Evolutionary conservation across 2,329 filamentous ascomycete genomes (phyloP).

Genomic region (Fusarium sp.): DNA sequence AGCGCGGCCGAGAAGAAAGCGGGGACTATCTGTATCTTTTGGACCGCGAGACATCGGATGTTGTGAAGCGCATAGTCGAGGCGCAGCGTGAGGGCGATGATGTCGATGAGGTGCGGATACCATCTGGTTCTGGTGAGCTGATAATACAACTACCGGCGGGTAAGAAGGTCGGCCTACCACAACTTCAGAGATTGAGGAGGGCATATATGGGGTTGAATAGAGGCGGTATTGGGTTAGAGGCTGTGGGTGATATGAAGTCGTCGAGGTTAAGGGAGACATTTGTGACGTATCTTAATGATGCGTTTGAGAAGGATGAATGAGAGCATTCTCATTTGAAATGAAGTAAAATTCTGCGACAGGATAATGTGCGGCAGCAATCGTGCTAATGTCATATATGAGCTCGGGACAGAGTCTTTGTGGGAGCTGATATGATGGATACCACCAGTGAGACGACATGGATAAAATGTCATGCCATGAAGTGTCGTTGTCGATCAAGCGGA

Average conservation of each 20-base stretch:
- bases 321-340: neutral
- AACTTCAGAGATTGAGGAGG: slow-evolving; percentile 82
- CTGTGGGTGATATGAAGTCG: slow-evolving; percentile 67
- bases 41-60: slow-evolving; percentile 83
- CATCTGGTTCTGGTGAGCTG: slow-evolving; percentile 59
- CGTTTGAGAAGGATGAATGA: slow-evolving; percentile 72
- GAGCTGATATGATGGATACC: neutral
- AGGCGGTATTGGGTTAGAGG: slow-evolving; percentile 74
- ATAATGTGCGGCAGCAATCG: neutral
- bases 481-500: too few species aligned
- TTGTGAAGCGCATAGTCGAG: slow-evolving; percentile 78
- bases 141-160: slow-evolving; percentile 74
- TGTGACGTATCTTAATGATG: slow-evolving; percentile 76
- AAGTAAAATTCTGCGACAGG: neutral
- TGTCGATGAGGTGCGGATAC: slow-evolving; percentile 69
- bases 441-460: neutral
- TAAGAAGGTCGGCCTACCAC: slow-evolving; percentile 77
- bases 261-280: slow-evolving; percentile 74
- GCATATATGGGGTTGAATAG: slow-evolving; percentile 85
- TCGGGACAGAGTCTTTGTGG: neutral
- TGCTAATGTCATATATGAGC: too few species aligned
- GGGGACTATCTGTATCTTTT: slow-evolving; percentile 85
- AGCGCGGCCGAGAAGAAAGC: slow-evolving; percentile 73
- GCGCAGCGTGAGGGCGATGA: slow-evolving; percentile 78
- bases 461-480: neutral